phyloP scores from a whole-genome alignment of 169 alveolate genomes.

The Plasmodium cynomolgi region DNA sequence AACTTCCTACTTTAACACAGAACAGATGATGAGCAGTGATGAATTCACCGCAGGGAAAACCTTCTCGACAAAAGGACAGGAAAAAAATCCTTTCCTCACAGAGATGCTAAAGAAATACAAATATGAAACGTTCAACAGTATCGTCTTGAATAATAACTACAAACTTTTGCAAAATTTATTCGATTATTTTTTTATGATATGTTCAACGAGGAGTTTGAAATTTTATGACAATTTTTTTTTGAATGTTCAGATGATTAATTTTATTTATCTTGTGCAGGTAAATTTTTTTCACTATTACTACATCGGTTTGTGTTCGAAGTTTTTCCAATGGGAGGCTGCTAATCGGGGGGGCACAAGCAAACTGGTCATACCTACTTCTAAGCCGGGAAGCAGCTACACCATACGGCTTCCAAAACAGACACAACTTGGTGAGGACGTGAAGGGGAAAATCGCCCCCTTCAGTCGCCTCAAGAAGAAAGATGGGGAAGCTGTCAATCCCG shows the following conservation, averaged over 20 bases:
- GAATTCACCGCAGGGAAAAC: conserved; percentile 14
- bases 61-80: background rate
- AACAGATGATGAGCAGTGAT: conserved; percentile 15
- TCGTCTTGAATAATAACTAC: conserved; percentile 31
- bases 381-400: background rate
- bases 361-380: background rate
- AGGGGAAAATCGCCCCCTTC: background rate
- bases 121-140: conserved; percentile 7
- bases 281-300: conserved; percentile 55
- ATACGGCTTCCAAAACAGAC: background rate
- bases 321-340: background rate
- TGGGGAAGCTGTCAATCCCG: background rate
- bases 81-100: conserved; percentile 24
- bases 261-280: conserved; percentile 38
- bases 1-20: conserved; percentile 46
- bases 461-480: background rate
- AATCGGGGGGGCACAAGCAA: background rate
- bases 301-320: conserved; percentile 5
- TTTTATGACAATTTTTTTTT: conserved; percentile 65
- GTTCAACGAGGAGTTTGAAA: conserved; percentile 16
- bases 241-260: conserved; percentile 55
- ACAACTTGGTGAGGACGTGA: background rate
- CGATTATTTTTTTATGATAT: conserved; percentile 54
- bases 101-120: conserved; percentile 14
- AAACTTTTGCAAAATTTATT: conserved; percentile 50